phyloP scores from a whole-genome alignment of 163 green algal species.

The Chlamydomonas reinhardtii region DNA sequence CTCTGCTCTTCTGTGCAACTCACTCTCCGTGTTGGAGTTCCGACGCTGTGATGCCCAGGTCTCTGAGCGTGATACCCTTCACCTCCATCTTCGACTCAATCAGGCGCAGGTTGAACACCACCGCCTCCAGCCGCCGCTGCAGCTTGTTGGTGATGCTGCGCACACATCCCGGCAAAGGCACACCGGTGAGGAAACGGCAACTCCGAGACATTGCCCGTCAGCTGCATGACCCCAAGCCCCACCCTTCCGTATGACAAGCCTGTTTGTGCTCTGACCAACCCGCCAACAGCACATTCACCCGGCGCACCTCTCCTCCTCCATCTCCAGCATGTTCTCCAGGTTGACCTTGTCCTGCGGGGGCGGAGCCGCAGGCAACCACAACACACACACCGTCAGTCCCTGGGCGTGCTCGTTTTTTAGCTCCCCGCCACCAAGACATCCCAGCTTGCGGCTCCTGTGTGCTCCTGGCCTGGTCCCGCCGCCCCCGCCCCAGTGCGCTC shows the following conservation, averaged over 20 bases:
- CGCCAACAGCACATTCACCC: too few species aligned
- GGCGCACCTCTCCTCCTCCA: conserved; percentile 67
- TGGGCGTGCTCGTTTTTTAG: too few species aligned
- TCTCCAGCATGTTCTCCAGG: conserved; percentile 80
- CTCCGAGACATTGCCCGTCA: too few species aligned
- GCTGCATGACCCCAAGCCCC: too few species aligned
- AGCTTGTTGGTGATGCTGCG: conserved; percentile 76
- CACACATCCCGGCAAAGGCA: neutral
- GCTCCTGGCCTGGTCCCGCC: too few species aligned
- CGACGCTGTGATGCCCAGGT: conserved; percentile 55
- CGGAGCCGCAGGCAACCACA: too few species aligned
- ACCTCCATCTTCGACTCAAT: conserved; percentile 70
- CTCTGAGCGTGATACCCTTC: conserved; percentile 65
- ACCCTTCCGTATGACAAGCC: too few species aligned
- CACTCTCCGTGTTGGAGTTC: conserved; percentile 43
- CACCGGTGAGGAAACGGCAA: too few species aligned
- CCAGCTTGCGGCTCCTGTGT: too few species aligned
- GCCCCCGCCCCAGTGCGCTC: neutral
- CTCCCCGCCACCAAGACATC: too few species aligned
- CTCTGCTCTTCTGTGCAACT: neutral
- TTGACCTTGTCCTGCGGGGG: conserved; percentile 74
- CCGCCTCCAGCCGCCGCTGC: conserved; percentile 72
- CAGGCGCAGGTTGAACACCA: conserved; percentile 61
- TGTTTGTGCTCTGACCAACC: too few species aligned
- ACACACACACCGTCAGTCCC: too few species aligned